Evolutionary conservation across 257 asterid genomes (phyloP).

Genomic region (Solanum sparsipilum): DNA sequence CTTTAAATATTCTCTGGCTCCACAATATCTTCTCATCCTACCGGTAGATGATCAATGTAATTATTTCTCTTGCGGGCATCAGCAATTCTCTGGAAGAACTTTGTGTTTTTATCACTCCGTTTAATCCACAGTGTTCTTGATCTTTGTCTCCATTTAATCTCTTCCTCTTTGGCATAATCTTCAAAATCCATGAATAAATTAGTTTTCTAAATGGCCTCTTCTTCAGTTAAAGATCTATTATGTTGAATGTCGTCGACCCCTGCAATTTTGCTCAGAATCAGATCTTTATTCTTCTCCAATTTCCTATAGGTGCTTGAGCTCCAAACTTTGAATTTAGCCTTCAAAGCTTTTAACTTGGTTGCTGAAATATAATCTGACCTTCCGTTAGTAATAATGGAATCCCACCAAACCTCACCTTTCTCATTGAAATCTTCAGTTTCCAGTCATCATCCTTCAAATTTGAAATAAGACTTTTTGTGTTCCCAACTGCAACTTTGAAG

Average conservation of each 20-base stretch:
- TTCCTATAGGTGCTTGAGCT: not conserved
- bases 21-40: not conserved
- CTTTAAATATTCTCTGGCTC: not conserved
- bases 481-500: not conserved
- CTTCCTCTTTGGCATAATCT: not conserved
- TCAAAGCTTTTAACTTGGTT: not conserved
- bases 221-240: not conserved
- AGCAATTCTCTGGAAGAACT: not conserved
- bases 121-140: not conserved
- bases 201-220: not conserved
- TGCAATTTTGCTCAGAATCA: not conserved
- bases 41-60: not conserved
- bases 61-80: not conserved
- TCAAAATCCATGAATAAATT: not conserved
- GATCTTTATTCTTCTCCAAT: not conserved
- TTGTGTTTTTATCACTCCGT: not conserved
- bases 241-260: not conserved
- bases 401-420: not conserved
- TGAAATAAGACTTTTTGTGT: not conserved
- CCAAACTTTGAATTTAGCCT: not conserved
- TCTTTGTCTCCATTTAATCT: not conserved
- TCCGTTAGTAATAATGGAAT: not conserved
- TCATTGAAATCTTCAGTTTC: not conserved
- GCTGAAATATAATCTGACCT: not conserved
- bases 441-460: not conserved